A percentile compares a stretch with the other conserved stretches of the same genome.
phyloP scores from a whole-genome alignment of 2,329 filamentous ascomycete genomes.

The Allantophomopsis lycopodina region DNA sequence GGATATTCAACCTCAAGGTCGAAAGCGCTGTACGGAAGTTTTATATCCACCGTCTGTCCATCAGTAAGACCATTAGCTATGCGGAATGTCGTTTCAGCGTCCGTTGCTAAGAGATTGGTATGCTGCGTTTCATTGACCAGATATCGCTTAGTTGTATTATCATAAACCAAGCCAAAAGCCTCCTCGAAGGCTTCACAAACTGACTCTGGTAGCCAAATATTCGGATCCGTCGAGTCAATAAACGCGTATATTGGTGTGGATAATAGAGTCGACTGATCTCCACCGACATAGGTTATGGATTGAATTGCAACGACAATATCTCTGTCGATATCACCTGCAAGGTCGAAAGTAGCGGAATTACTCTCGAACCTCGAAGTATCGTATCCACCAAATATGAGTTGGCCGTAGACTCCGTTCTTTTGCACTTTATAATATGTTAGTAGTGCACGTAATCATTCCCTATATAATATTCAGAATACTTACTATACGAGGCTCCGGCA shows the following conservation, averaged over 20 bases:
- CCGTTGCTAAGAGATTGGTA: constrained; percentile 8
- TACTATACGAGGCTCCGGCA: constrained; percentile 22
- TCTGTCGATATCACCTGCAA: constrained; percentile 22
- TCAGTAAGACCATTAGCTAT: constrained; percentile 7
- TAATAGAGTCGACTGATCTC: constrained; percentile 15
- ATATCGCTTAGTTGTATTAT: constrained; percentile 12
- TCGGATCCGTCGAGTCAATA: constrained; percentile 15
- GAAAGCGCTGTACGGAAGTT: constrained; percentile 7
- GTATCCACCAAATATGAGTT: constrained; percentile 23
- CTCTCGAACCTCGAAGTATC: constrained; percentile 21
- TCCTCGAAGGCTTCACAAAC: constrained; percentile 14
- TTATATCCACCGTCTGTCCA: constrained; percentile 11
- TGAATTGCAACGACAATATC: constrained; percentile 22
- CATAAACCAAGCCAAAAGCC: constrained; percentile 14
- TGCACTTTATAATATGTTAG: not conserved
- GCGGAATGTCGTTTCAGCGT: constrained; percentile 16
- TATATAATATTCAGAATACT: constrained; percentile 3
- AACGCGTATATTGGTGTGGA: constrained; percentile 14
- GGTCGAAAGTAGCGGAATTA: constrained; percentile 20
- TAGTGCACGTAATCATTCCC: constrained; percentile 5
- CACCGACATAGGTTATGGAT: constrained; percentile 22
- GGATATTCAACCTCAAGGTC: constrained; percentile 5
- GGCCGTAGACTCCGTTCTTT: constrained; percentile 19
- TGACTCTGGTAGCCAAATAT: constrained; percentile 15
- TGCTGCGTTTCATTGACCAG: constrained; percentile 12